Base-by-base conservation (phyloP, 1,284 basidiomycete genomes). In the Cystobasidiaceae sp. region DNA sequence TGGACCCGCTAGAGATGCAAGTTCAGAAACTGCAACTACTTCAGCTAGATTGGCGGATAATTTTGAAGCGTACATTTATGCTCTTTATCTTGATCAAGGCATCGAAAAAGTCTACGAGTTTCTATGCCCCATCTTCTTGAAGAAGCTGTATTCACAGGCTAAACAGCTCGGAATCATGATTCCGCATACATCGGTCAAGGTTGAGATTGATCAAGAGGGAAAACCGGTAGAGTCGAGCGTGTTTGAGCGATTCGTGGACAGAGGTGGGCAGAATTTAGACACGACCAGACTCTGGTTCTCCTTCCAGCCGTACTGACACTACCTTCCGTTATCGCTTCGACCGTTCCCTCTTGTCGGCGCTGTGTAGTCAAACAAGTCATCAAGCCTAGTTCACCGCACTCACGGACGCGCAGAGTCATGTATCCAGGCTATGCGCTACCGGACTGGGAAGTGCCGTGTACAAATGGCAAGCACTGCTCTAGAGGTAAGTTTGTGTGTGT, bases 1-100 rank as follows among this genome's bases (percentile, higher is more conserved):
- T 46, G 27, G 21, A 11, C 9, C 34, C 21, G 9, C 19, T 19
- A 28, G 19, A 17, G 50, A 39, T 13, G 32, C 19, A 4, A 23
- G 11, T 19, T 21, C 57, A 34, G 17, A 27, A 49, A 30, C 43
- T 9, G 7, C 49, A 13, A 32, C 25, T 11, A 45, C 11, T n/a
- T 39, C 37, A 41, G 19, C 19, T 4, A 51, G 61, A 1, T 52
- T 64, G 0, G 61, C 61, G 1, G 61, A 64, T 32, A 64, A 64
- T 28, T 56, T 46, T 15, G 61, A 64, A 41, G 61, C 51, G 19
- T 64, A 64, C 44, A 45, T 64, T 15, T 64, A 64, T 33, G 61
- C 51, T 27, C 43, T 64, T 8, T 55, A 51, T 44, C 32, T 64
- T 15, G 61, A 64, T 49, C 61, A 55, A 37, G 61, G 61, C 41